phyloP scores from a whole-genome alignment of 768 basidiomycete genomes.

The Termitomyces sp. region DNA sequence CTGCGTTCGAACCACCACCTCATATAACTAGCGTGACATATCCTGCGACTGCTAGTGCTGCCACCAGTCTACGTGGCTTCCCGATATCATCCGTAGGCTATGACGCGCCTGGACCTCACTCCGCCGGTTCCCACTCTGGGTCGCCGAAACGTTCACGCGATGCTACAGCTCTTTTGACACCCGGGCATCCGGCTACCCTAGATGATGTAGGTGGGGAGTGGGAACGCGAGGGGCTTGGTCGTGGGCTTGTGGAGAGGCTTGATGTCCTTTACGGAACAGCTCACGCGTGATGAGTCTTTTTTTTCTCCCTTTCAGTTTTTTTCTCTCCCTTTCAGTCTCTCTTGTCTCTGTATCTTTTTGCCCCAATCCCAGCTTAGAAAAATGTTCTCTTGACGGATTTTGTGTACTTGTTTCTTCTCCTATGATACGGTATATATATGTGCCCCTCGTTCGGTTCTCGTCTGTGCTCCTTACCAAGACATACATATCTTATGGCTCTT shows the following conservation, averaged over 20 bases:
- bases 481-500: background rate
- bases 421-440: conserved; percentile 1
- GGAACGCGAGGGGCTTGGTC: conserved; percentile 80
- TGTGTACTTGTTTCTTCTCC: background rate
- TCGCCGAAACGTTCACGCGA: background rate
- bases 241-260: conserved; percentile 76
- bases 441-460: background rate
- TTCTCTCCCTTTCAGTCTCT: background rate
- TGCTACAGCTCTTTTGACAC: background rate
- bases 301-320: background rate
- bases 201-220: conserved; percentile 76
- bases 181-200: conserved; percentile 14
- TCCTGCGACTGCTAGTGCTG: conserved; percentile 15
- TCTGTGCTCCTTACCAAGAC: background rate
- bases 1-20: conserved; percentile 56
- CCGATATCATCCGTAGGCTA: background rate
- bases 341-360: background rate
- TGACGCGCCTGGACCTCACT: conserved; percentile 3
- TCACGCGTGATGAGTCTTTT: background rate
- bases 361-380: background rate
- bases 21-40: conserved; percentile 63
- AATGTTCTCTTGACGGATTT: background rate
- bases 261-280: conserved; percentile 30
- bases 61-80: conserved; percentile 22
- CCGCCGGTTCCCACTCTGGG: background rate